Evolutionary conservation across 495 filamentous ascomycete genomes (phyloP).

Genomic region (Trichoderma asperelloides): DNA sequence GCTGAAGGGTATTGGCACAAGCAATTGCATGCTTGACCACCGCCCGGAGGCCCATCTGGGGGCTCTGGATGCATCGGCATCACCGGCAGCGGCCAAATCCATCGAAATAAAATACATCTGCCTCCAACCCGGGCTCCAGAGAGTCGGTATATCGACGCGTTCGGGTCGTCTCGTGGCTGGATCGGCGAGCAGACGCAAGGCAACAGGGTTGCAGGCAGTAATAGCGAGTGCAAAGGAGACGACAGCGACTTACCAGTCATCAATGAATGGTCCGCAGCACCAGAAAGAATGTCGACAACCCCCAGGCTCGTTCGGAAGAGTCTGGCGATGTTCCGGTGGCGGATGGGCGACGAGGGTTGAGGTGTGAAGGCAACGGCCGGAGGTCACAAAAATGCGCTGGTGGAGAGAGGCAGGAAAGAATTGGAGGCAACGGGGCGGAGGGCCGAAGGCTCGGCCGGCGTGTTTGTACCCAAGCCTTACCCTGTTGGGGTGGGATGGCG

Average conservation of each 20-base stretch:
- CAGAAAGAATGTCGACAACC: slow-evolving; percentile 12
- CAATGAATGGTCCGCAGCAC: slow-evolving; percentile 24
- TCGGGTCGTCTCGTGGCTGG: slow-evolving; percentile 32
- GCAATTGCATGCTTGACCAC: slow-evolving; percentile 27
- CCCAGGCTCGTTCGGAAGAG: slow-evolving; percentile 11
- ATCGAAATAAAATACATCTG: slow-evolving; percentile 15
- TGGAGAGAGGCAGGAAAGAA: slow-evolving; percentile 11
- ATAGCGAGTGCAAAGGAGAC: slow-evolving; percentile 12
- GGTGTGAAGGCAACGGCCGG: slow-evolving; percentile 5
- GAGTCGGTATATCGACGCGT: slow-evolving; percentile 31
- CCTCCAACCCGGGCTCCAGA: slow-evolving; percentile 10
- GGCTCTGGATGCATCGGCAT: slow-evolving; percentile 1
- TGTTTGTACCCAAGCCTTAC: slow-evolving; percentile 5
- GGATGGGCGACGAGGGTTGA: slow-evolving; percentile 7
- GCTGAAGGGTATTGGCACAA: slow-evolving; percentile 28
- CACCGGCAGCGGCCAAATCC: slow-evolving; percentile 13
- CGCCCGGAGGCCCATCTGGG: background rate
- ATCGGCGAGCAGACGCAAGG: slow-evolving; percentile 26
- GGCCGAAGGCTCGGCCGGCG: slow-evolving; percentile 8
- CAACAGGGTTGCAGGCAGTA: slow-evolving; percentile 12
- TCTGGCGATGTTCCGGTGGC: slow-evolving; percentile 6
- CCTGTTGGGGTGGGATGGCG: slow-evolving; percentile 5
- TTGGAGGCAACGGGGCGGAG: slow-evolving; percentile 9
- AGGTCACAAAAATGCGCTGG: slow-evolving; percentile 10
- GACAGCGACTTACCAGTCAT: slow-evolving; percentile 30